Conservation (phyloP, 2,329 filamentous ascomycete species). For the Thelonectria blattea region DNA sequence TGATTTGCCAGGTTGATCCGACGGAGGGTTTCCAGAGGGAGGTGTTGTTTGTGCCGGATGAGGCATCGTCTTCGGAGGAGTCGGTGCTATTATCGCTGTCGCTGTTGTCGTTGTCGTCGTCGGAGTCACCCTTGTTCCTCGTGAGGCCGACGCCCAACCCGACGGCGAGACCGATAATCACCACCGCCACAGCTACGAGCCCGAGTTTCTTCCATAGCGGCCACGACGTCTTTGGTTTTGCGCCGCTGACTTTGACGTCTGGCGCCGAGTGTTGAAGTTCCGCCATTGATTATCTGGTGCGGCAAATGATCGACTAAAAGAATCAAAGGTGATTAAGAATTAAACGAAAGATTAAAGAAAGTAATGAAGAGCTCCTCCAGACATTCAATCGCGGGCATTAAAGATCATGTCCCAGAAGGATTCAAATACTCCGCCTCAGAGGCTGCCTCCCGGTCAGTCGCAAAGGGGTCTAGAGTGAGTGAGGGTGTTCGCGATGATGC, state of each 20-base stretch:
- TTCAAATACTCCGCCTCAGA: background rate
- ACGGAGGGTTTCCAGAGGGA: conserved; percentile 59
- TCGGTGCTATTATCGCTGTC: conserved; percentile 27
- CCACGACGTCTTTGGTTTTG: conserved; percentile 29
- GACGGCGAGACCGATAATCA: conserved; percentile 54
- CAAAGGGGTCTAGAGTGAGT: background rate
- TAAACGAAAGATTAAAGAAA: too few species aligned
- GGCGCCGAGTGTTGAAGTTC: conserved; percentile 6
- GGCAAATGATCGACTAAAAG: too few species aligned
- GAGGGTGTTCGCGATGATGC: background rate
- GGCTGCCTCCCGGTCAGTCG: background rate
- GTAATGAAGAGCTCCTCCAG: background rate
- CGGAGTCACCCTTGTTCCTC: conserved; percentile 36
- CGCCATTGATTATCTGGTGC: background rate
- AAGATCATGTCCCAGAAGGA: background rate
- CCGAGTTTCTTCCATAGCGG: conserved; percentile 42
- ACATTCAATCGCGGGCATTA: background rate
- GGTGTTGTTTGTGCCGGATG: conserved; percentile 34
- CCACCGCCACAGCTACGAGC: conserved; percentile 32
- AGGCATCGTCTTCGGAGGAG: background rate
- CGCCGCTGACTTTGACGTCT: conserved; percentile 14
- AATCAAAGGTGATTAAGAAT: too few species aligned
- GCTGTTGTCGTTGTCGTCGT: conserved; percentile 17
- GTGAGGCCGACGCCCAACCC: conserved; percentile 63
- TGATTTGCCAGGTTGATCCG: conserved; percentile 66